Evolutionary conservation across 352 stramenopile species (phyloP).

Genomic region (Phytophthora tubulina): DNA sequence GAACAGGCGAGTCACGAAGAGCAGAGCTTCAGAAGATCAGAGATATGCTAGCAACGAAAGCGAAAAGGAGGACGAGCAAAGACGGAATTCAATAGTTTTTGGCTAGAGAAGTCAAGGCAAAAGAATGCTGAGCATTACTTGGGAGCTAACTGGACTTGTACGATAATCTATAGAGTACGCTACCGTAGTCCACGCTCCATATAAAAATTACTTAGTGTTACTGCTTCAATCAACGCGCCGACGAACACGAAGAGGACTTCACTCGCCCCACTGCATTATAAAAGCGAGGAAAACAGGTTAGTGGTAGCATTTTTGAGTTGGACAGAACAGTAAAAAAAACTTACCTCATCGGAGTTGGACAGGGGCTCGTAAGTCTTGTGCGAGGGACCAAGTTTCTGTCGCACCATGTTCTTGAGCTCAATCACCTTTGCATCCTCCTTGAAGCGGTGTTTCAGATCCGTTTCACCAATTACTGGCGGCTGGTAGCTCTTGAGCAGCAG

Average conservation of each 20-base stretch:
- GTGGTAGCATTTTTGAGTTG: not conserved
- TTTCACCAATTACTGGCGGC: constrained; percentile 53
- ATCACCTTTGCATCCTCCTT: constrained; percentile 78
- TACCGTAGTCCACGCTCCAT: constrained; percentile 16
- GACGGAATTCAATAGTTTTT: constrained; percentile 48
- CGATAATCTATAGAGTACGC: constrained; percentile 26
- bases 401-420: constrained; percentile 81
- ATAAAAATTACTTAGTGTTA: constrained; percentile 22
- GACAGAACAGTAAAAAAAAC: constrained; percentile 6
- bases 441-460: constrained; percentile 45
- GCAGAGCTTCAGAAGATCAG: constrained; percentile 1
- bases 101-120: constrained; percentile 36
- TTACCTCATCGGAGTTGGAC: constrained; percentile 66
- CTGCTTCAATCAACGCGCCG: constrained; percentile 6
- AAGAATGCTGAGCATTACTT: constrained; percentile 16
- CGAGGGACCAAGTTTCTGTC: constrained; percentile 60
- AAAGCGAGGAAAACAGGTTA: not conserved
- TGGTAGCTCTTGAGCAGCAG: constrained; percentile 80
- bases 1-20: not conserved
- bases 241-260: constrained; percentile 2
- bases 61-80: constrained; percentile 31
- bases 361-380: constrained; percentile 71
- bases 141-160: constrained; percentile 17
- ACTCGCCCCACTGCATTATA: constrained; percentile 40
- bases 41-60: constrained; percentile 22